A percentile compares a stretch with the other conserved stretches of the same genome.
phyloP scores from a whole-genome alignment of 352 stramenopile species.

The Pythium insidiosum region DNA sequence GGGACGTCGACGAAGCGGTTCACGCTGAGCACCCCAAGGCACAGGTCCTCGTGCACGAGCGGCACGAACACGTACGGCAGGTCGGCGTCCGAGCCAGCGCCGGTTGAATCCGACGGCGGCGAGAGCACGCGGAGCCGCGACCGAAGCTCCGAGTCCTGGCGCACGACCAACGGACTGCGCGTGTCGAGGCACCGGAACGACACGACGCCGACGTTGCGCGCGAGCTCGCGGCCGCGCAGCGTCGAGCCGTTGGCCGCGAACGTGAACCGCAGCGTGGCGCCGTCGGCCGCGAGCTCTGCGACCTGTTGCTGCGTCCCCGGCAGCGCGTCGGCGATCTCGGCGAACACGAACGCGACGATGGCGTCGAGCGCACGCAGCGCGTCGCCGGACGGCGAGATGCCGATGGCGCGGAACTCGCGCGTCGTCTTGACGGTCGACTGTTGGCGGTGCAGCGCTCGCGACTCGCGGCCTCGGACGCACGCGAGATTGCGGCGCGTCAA shows the following conservation, averaged over 20 bases:
- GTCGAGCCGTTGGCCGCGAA: slow-evolving; percentile 38
- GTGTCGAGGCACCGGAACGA: slow-evolving; percentile 50
- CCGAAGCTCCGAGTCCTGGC: slow-evolving; percentile 20
- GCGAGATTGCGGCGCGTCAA: slow-evolving; percentile 31
- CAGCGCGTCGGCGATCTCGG: slow-evolving; percentile 36
- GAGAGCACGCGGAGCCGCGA: too few species aligned
- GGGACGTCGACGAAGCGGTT: slow-evolving; percentile 44
- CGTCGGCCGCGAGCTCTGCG: slow-evolving; percentile 39
- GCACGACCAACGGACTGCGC: slow-evolving; percentile 28
- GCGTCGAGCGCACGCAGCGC: slow-evolving; percentile 36
- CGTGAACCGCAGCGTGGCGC: slow-evolving; percentile 36
- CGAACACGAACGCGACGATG: slow-evolving; percentile 29
- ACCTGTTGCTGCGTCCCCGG: slow-evolving; percentile 50
- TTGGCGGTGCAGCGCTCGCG: slow-evolving; percentile 21
- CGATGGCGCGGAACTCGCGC: slow-evolving; percentile 24
- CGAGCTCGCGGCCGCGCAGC: slow-evolving; percentile 17
- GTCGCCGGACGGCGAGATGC: slow-evolving; percentile 43
- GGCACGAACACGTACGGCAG: slow-evolving; percentile 61
- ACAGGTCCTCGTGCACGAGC: slow-evolving; percentile 54
- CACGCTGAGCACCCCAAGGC: slow-evolving; percentile 51
- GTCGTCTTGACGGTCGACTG: slow-evolving; percentile 15
- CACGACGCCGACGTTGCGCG: slow-evolving; percentile 33
- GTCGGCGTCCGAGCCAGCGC: background rate
- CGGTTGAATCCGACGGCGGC: background rate
- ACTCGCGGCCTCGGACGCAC: slow-evolving; percentile 47